A percentile compares a stretch with the other conserved stretches of the same genome.
phyloP scores from a whole-genome alignment of 2,329 filamentous ascomycete species.

The Stagonosporopsis rhizophila region DNA sequence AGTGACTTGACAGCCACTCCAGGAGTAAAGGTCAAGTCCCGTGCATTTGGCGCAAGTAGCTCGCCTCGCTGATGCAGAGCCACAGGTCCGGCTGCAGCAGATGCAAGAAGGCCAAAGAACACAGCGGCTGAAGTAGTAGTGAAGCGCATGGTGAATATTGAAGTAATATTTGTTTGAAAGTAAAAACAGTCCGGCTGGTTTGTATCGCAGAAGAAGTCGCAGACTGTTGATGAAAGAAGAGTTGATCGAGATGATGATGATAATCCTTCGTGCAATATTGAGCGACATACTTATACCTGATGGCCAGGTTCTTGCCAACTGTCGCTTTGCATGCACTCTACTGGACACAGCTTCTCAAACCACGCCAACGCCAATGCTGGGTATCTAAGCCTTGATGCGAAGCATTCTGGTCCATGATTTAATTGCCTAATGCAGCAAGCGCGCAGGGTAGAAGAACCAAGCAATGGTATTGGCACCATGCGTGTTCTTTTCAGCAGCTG shows the following conservation, averaged over 20 bases:
- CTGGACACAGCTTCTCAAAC: not conserved
- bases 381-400: not conserved
- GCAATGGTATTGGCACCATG: not conserved
- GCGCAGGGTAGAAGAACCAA: not conserved
- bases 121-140: constrained; percentile 1
- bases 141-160: constrained; percentile 1
- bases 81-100: constrained; percentile 3
- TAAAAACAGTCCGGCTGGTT: not conserved
- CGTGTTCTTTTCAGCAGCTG: not conserved
- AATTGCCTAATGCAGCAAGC: not conserved
- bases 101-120: constrained; percentile 1
- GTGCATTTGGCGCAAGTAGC: not conserved
- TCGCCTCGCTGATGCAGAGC: constrained; percentile 4
- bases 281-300: not conserved
- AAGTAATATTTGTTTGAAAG: not conserved
- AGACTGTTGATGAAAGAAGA: not conserved
- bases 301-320: not conserved
- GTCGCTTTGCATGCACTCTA: not conserved
- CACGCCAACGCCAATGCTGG: not conserved
- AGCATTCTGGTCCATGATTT: not conserved
- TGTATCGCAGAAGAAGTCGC: not conserved
- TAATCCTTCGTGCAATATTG: too few species aligned
- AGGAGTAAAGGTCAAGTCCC: not conserved
- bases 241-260: constrained; percentile 7
- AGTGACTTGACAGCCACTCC: not conserved